Conservation (phyloP, 2,329 filamentous ascomycete species). For the Aaosphaeria pasadenensis region DNA sequence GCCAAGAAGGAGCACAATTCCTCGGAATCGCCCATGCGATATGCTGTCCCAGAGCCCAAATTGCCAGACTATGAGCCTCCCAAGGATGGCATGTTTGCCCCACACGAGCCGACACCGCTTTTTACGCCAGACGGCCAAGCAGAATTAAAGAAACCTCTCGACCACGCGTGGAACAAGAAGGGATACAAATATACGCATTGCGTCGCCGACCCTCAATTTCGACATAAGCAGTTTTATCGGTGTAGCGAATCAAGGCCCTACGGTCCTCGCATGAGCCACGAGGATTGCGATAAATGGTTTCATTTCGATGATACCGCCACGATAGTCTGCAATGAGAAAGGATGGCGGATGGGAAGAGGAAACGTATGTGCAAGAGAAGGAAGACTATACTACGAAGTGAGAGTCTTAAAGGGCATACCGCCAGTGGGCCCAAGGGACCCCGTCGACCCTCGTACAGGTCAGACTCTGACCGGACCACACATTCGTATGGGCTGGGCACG, state of each 20-base stretch:
- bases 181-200: conserved; percentile 87
- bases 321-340: conserved; percentile 84
- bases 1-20: conserved; percentile 31
- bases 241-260: conserved; percentile 84
- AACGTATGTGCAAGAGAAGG: conserved; percentile 91
- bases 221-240: conserved; percentile 83
- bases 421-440: conserved; percentile 40
- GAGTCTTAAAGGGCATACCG: conserved; percentile 74
- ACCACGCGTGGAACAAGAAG: conserved; percentile 62
- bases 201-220: conserved; percentile 84
- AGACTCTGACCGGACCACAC: conserved; percentile 52
- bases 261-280: conserved; percentile 82
- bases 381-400: conserved; percentile 91
- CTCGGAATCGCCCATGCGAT: conserved; percentile 49
- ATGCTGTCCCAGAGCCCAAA: conserved; percentile 48
- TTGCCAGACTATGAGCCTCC: conserved; percentile 49
- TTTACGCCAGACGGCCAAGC: conserved; percentile 39
- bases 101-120: conserved; percentile 46
- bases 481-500: conserved; percentile 85
- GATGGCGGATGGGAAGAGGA: conserved; percentile 84
- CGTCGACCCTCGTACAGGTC: conserved; percentile 29
- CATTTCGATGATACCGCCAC: conserved; percentile 72
- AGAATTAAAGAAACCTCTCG: conserved; percentile 48
- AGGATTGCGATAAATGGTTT: conserved; percentile 84
- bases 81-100: conserved; percentile 45